A percentile compares a stretch with the other conserved stretches of the same genome.
Evolutionary conservation across 176 grass and related monocot species (phyloP).

Genomic region (Bromus sterilis): DNA sequence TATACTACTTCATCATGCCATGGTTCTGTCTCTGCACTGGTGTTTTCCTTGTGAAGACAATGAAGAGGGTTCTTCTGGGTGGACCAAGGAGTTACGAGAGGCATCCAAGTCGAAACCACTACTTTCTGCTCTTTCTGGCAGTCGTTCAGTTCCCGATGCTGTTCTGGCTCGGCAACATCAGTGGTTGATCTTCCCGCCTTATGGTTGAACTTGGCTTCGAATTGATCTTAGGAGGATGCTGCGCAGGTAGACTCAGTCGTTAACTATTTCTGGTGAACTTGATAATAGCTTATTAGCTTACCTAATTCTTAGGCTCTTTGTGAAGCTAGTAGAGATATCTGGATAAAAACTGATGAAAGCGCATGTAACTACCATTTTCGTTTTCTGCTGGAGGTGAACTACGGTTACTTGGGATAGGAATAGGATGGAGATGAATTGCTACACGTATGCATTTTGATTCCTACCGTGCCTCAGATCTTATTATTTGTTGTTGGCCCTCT

Average conservation of each 20-base stretch:
- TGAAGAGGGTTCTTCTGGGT: conserved; percentile 62
- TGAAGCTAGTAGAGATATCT: neutral
- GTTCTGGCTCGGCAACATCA: conserved; percentile 21
- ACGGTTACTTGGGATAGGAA: neutral
- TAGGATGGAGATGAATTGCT: neutral
- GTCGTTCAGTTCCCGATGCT: conserved; percentile 60
- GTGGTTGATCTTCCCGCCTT: neutral
- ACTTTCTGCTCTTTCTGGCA: conserved; percentile 64
- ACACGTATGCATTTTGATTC: neutral
- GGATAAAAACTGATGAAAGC: neutral
- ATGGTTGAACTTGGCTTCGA: neutral
- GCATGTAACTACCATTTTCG: neutral
- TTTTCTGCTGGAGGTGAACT: neutral
- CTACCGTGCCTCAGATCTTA: neutral
- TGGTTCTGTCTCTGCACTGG: conserved; percentile 73
- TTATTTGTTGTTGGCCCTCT: neutral
- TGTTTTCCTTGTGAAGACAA: conserved; percentile 74
- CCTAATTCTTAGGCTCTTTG: neutral
- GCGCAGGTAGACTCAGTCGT: neutral
- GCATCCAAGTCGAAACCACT: conserved; percentile 46
- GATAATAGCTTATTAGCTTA: neutral
- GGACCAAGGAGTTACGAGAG: conserved; percentile 57
- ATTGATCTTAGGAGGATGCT: neutral
- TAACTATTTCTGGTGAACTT: neutral
- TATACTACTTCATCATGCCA: conserved; percentile 67